phyloP scores from a whole-genome alignment of 1,139 yeast genomes.

The Arxiozyma telluris region DNA sequence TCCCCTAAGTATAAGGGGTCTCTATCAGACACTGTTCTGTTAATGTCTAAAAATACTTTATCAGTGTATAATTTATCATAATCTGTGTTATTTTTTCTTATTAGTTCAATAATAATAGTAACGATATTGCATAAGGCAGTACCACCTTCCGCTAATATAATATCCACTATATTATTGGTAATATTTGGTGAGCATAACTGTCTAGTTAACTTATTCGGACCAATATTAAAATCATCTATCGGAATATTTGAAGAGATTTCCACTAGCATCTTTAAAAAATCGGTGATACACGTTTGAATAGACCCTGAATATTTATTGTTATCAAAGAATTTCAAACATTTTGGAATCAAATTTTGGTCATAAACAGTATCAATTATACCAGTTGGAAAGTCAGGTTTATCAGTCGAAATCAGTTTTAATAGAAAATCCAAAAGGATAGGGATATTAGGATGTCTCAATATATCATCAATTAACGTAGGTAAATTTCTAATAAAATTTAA shows the following conservation, averaged over 20 bases:
- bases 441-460: slow-evolving; percentile 46
- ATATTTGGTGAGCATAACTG: slow-evolving; percentile 70
- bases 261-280: slow-evolving; percentile 83
- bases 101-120: slow-evolving; percentile 87
- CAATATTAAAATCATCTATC: slow-evolving; percentile 67
- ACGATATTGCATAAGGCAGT: slow-evolving; percentile 87
- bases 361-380: slow-evolving; percentile 51
- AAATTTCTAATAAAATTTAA: slow-evolving; percentile 49
- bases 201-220: slow-evolving; percentile 87
- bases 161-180: slow-evolving; percentile 49
- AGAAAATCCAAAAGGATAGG: slow-evolving; percentile 68
- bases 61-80: slow-evolving; percentile 67
- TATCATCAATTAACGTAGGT: slow-evolving; percentile 42
- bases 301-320: slow-evolving; percentile 43
- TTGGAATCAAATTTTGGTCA: slow-evolving; percentile 44
- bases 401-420: slow-evolving; percentile 52
- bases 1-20: slow-evolving; percentile 53
- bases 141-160: slow-evolving; percentile 71
- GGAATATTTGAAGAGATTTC: slow-evolving; percentile 79
- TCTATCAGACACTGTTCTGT: slow-evolving; percentile 86
- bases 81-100: slow-evolving; percentile 91
- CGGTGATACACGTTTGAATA: slow-evolving; percentile 87
- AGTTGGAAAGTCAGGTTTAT: slow-evolving; percentile 54
- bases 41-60: slow-evolving; percentile 12
- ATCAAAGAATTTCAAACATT: slow-evolving; percentile 42